Base-by-base conservation (phyloP, 202 grass and related monocot genomes). In the Digitaria exilis region DNA sequence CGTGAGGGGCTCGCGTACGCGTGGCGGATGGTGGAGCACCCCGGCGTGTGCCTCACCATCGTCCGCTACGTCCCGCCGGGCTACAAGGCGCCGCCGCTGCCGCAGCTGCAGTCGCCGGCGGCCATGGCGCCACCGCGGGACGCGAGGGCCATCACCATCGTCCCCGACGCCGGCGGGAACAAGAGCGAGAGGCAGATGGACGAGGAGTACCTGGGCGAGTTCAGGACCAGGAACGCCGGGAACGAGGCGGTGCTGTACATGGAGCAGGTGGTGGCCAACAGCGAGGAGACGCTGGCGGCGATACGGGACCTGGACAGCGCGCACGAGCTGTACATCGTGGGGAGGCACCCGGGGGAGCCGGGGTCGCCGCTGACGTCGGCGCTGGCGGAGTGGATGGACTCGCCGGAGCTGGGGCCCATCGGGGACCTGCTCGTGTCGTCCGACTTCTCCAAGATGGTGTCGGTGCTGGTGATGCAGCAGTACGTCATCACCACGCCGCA, bases 1-100 rank as follows among this genome's bases (percentile, higher is more conserved):
- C 94, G 94, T 8, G 94, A 97, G 75, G 92, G 85, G n/a, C 86
- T 94, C 19, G 90, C 91, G 6, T 89, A 90, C 84, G 90, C 86
- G 25, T 65, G 77, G 81, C 86, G 94, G 22, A 87, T 97, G 92
- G 81, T 88, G 11, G 92, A 92, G 60, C 72, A 92, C 74, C 86
- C 87, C 1, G 75, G 59, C 14, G 51, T 97, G 25, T 87, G 73
- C 77, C 90, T 97, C 68, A 91, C 90, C 45, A 71, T 97, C 54
- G 74, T 97, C 48, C 87, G 85, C 0, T 94, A 88, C 85, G 21
- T 88, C 61, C 86, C 66, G 18, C 77, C 80, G 8, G 73, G 67
- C 30, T 84, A 90, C 73, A 80, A 89, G 41, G 16, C 75, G 6
- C 60, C 77, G 16, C 52, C 76, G 22, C 4, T 50, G 39, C 1